Percentiles rank a stretch among this genome's conserved stretches.
phyloP scores from a whole-genome alignment of 306 rosid species.

The Trifolium pratense region DNA sequence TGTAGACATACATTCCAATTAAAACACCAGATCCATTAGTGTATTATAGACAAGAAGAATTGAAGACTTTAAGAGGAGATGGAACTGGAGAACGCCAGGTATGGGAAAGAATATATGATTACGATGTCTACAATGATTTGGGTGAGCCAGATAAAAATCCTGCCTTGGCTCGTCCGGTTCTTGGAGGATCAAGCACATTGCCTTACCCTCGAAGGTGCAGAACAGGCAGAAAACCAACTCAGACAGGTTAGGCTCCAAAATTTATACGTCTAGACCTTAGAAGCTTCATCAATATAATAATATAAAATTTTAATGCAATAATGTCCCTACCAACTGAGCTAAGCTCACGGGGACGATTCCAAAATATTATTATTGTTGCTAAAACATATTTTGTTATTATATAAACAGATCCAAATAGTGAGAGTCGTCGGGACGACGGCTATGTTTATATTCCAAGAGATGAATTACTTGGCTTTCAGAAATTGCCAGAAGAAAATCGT shows the following conservation, averaged over 20 bases:
- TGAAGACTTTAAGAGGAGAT: conserved; percentile 60
- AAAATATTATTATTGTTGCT: no score
- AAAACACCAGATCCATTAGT: neutral
- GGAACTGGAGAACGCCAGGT: conserved; percentile 70
- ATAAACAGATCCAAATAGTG: conserved; percentile 62
- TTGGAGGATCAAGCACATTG: conserved; percentile 60
- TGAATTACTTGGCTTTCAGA: conserved; percentile 72
- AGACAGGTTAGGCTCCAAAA: no score
- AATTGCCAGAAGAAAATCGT: no score
- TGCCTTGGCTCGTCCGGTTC: conserved; percentile 55
- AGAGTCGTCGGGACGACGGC: conserved; percentile 53
- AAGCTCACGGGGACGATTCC: no score
- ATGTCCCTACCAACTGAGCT: no score
- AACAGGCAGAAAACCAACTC: neutral
- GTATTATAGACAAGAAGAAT: neutral
- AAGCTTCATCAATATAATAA: no score
- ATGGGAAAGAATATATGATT: conserved; percentile 74
- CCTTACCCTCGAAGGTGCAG: conserved; percentile 86
- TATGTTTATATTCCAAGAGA: conserved; percentile 74
- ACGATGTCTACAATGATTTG: conserved; percentile 74
- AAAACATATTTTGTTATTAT: no score
- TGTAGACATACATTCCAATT: conserved; percentile 66
- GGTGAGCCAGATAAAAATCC: conserved; percentile 54
- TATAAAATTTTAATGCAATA: no score
- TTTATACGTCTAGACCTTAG: no score